Conservation (phyloP, 768 basidiomycete species). For the Leccinum ochraceum region DNA sequence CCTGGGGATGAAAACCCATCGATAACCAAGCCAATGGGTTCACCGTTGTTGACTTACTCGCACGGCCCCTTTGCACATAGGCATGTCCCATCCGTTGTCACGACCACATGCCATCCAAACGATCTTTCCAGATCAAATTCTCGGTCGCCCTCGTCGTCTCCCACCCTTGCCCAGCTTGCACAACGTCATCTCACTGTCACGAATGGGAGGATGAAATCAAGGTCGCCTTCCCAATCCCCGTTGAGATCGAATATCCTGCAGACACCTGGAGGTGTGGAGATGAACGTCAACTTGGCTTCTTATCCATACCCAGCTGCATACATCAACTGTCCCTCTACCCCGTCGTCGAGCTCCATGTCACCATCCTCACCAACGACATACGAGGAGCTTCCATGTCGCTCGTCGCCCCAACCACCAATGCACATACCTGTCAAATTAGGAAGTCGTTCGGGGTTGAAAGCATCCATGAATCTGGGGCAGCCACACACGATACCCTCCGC, state of each 20-base stretch:
- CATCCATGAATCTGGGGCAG: constrained; percentile 13
- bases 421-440: constrained; percentile 21
- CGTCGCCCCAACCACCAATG: constrained; percentile 20
- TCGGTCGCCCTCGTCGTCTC: constrained; percentile 9
- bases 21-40: constrained; percentile 5
- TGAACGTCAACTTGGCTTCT: constrained; percentile 11
- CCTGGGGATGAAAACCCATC: constrained; percentile 9
- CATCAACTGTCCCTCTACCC: constrained; percentile 54
- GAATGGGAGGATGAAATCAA: constrained; percentile 29
- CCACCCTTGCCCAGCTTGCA: constrained; percentile 24
- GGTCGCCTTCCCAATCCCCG: constrained; percentile 35
- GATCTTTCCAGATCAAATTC: constrained; percentile 18
- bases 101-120: constrained; percentile 39
- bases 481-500: constrained; percentile 15
- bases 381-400: constrained; percentile 21
- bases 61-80: constrained; percentile 38
- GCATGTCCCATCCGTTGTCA: constrained; percentile 52
- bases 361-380: constrained; percentile 41
- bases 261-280: constrained; percentile 16
- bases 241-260: constrained; percentile 23
- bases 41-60: constrained; percentile 19
- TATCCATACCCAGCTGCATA: constrained; percentile 35
- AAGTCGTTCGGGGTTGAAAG: constrained; percentile 18
- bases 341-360: constrained; percentile 57
- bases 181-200: constrained; percentile 27